Evolutionary conservation across 2,329 filamentous ascomycete species (phyloP), one percentile per base, ranked within the genome.

Genomic region (Hymenoscyphus fructigenus): DNA sequence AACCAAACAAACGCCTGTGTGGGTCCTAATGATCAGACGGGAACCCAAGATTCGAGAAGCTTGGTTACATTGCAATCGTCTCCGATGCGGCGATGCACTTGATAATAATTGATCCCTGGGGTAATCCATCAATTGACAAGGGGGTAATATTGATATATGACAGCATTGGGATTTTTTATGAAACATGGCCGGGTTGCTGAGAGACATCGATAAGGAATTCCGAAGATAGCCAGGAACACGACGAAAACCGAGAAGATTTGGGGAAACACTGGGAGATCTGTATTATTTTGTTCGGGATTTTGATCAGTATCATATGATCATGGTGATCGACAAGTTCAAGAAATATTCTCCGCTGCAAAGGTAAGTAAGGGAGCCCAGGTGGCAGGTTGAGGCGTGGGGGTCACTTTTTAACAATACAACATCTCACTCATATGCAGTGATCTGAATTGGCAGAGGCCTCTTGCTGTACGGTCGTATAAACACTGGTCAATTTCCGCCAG

Each of bases 21-120:
- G 44, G 44, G 12, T 26, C 44, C 44, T 23, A 23, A 23, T 23
- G 47, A 53, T 53, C 47, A 23, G 47, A 26, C 20, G n/a, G 20
- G 20, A 9, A 28, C 47, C 47, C 47, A 53, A 53, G 47, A 53
- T 23, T 38, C 20, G 14, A 53, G 47, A 23, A 53, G 47, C 47
- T 53, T 26, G 47, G 47, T 53, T 53, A 23, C 47, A 53, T 26
- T 23, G 47, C 47, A 53, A 53, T 50, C 44, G 47, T 53, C 47
- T 7, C 47, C 47, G 44, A 50, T 50, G 44, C 44, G 23, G 44
- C 44, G 44, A 26, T 50, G 47, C 47, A 53, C 47, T 53, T 12
- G 47, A 26, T 23, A 53, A 53, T 23, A 26, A 53, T 23, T 53
- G 10, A 53, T 53, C 47, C 47, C 47, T 53, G 47, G 23, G 47